Percentiles rank a stretch among this genome's conserved stretches.
Evolutionary conservation across 768 basidiomycete genomes (phyloP).

Genomic region (Rhizopogon rudus): DNA sequence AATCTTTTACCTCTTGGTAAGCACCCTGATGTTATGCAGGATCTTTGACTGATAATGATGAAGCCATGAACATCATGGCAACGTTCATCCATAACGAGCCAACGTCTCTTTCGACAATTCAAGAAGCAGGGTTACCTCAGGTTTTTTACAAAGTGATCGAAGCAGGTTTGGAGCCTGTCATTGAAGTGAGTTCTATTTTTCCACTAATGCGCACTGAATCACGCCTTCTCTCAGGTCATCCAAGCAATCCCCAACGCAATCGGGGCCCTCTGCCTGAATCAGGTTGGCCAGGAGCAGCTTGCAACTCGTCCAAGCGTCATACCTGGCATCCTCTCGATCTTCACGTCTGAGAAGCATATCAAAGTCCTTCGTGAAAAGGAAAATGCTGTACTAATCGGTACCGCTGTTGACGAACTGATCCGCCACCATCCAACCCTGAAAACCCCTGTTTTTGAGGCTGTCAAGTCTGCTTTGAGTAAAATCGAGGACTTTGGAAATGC

Average conservation of each 20-base stretch:
- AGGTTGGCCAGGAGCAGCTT: constrained; percentile 80
- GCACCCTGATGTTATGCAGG: constrained; percentile 17
- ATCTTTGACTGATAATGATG: constrained; percentile 7
- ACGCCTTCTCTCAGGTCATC: constrained; percentile 56
- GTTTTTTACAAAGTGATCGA: constrained; percentile 86
- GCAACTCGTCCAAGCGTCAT: constrained; percentile 75
- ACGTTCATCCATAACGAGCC: constrained; percentile 99
- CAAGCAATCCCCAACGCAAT: constrained; percentile 93
- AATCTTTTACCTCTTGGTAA: constrained; percentile 80
- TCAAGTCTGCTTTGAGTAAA: constrained; percentile 63
- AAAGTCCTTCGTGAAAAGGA: constrained; percentile 90
- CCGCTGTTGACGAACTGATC: constrained; percentile 90
- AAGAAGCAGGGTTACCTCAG: constrained; percentile 88
- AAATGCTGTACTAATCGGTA: constrained; percentile 84
- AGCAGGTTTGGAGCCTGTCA: constrained; percentile 76
- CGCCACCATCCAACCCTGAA: constrained; percentile 93
- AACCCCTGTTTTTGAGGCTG: constrained; percentile 68
- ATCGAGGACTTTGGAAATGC: constrained; percentile 71
- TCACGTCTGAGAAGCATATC: constrained; percentile 79
- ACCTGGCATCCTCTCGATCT: constrained; percentile 78
- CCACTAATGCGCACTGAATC: neutral
- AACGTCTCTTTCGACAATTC: constrained; percentile 86
- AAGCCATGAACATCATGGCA: constrained; percentile 89
- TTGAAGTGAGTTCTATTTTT: constrained; percentile 55
- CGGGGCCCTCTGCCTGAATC: constrained; percentile 93